Evolutionary conservation across 1,284 basidiomycete genomes (phyloP).

Genomic region (Schizopora paradoxa): DNA sequence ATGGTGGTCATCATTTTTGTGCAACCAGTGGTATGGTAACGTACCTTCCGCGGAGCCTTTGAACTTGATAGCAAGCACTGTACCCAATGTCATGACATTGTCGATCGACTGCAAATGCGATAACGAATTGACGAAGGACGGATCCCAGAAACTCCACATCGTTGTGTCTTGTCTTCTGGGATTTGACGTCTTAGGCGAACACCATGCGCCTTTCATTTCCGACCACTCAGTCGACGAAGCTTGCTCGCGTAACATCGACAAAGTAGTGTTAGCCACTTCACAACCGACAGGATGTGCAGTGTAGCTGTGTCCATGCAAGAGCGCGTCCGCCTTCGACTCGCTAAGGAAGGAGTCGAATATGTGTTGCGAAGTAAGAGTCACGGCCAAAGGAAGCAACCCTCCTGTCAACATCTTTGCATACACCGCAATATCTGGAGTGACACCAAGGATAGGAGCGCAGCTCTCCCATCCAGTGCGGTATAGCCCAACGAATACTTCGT

Average conservation of each 20-base stretch:
- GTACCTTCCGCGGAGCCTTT: slow-evolving; percentile 54
- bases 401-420: slow-evolving; percentile 95
- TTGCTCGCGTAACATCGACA: slow-evolving; percentile 59
- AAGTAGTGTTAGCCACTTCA: slow-evolving; percentile 80
- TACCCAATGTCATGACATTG: slow-evolving; percentile 85
- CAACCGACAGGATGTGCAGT: slow-evolving; percentile 91
- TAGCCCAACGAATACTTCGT: slow-evolving; percentile 94
- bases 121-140: slow-evolving; percentile 59
- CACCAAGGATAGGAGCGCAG: slow-evolving; percentile 61
- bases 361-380: slow-evolving; percentile 74
- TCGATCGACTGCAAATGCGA: slow-evolving; percentile 57
- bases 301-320: slow-evolving; percentile 95
- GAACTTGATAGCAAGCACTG: slow-evolving; percentile 80
- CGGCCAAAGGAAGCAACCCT: slow-evolving; percentile 83
- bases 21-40: slow-evolving; percentile 21
- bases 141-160: slow-evolving; percentile 90
- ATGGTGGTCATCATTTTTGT: slow-evolving; percentile 12
- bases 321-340: slow-evolving; percentile 74
- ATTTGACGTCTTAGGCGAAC: slow-evolving; percentile 29
- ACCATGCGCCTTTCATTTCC: slow-evolving; percentile 46
- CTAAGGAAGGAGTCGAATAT: slow-evolving; percentile 82
- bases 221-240: slow-evolving; percentile 48
- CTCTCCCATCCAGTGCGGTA: slow-evolving; percentile 79
- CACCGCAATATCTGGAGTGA: slow-evolving; percentile 81
- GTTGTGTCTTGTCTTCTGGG: slow-evolving; percentile 17